Percentiles rank a stretch among this genome's conserved stretches.
phyloP scores from a whole-genome alignment of 225 moss, liverwort and hornwort genomes.

The Pleurozium schreberi region DNA sequence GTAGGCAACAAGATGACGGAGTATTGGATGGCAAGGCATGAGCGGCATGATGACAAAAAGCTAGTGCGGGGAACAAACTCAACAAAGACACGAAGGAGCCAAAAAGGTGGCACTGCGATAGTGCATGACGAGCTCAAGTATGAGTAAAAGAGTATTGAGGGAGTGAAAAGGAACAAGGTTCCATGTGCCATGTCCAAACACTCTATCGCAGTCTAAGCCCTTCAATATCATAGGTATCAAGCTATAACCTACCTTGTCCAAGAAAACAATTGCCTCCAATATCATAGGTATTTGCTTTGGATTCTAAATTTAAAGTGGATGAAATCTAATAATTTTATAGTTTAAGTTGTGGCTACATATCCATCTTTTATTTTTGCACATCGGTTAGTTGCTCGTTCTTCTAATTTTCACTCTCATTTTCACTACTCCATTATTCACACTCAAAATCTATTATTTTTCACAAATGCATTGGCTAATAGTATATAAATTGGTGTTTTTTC shows the following conservation, averaged over 20 bases:
- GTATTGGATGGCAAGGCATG: accelerated
- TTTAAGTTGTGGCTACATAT: accelerated
- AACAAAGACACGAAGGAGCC: not conserved
- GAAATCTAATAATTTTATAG: not conserved
- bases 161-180: accelerated
- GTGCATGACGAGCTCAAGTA: accelerated
- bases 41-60: accelerated
- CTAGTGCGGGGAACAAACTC: accelerated
- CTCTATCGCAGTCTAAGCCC: accelerated
- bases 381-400: accelerated
- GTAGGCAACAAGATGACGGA: not conserved
- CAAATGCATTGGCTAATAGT: not conserved
- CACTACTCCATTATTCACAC: not conserved
- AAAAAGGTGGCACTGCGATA: not conserved
- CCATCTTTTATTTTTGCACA: not conserved
- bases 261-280: accelerated
- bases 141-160: accelerated
- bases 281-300: accelerated
- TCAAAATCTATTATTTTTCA: not conserved
- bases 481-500: accelerated
- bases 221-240: accelerated
- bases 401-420: accelerated
- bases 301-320: not conserved
- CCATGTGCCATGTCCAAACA: accelerated
- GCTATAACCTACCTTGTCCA: accelerated